Percentiles rank a stretch among this genome's conserved stretches.
phyloP scores from a whole-genome alignment of 2,329 filamentous ascomycete species.

The Scedosporium boydii region DNA sequence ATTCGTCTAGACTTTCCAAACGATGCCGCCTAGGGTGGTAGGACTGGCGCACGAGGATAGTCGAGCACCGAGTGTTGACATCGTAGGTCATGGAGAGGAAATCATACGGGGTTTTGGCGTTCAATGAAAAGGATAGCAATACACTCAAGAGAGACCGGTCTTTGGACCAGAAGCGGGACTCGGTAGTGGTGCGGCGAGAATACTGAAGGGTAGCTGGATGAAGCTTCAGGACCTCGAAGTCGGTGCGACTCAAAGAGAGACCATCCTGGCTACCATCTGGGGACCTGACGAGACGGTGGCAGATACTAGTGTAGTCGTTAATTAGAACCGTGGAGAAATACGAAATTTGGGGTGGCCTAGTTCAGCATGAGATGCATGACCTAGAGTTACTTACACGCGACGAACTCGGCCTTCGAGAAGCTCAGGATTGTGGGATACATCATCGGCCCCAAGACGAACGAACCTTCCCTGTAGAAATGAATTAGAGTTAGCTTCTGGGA shows the following conservation, averaged over 20 bases:
- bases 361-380: background rate
- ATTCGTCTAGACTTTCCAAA: slow-evolving; percentile 31
- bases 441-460: slow-evolving; percentile 11
- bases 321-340: background rate
- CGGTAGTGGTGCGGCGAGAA: slow-evolving; percentile 26
- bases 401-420: slow-evolving; percentile 25
- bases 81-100: slow-evolving; percentile 37
- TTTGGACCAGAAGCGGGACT: slow-evolving; percentile 29
- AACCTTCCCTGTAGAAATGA: slow-evolving; percentile 15
- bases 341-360: background rate
- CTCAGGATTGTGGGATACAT: slow-evolving; percentile 11
- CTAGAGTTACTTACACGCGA: slow-evolving; percentile 18
- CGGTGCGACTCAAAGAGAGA: slow-evolving; percentile 23
- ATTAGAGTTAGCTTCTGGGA: background rate
- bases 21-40: slow-evolving; percentile 30
- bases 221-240: slow-evolving; percentile 24
- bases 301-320: slow-evolving; percentile 17
- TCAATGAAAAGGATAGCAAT: slow-evolving; percentile 33
- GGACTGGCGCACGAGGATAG: slow-evolving; percentile 31
- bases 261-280: slow-evolving; percentile 23
- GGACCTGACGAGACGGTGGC: slow-evolving; percentile 23
- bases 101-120: slow-evolving; percentile 34
- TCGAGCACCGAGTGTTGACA: slow-evolving; percentile 26
- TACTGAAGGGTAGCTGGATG: slow-evolving; percentile 30
- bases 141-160: slow-evolving; percentile 26